Base-by-base conservation (phyloP, 1,284 basidiomycete species). In the Austropuccinia psidii region DNA sequence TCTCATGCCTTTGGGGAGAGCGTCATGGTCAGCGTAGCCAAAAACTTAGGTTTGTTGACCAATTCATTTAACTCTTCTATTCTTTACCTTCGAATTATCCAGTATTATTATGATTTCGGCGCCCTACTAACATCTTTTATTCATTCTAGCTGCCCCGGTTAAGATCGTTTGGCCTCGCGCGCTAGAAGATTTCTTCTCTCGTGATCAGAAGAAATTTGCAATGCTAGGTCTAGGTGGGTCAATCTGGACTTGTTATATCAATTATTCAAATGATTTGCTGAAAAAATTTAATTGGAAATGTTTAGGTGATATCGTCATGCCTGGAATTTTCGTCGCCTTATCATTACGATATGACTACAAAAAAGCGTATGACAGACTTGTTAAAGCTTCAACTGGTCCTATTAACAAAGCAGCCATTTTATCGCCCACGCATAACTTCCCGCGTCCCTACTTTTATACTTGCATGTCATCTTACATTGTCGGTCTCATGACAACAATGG, bases 271-370 rank as follows among this genome's bases (percentile, higher is more conserved):
- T 52, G 17, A 24, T 52, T 24, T 52, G 49, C 19, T 11, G 49
- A 9, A 9, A 52, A 5, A n/a, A n/a, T n/a, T n/a, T n/a, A n/a
- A n/a, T n/a, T n/a, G n/a, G n/a, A n/a, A n/a, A 21, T 24, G 17
- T 31, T 55, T 33, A 47, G 93, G 95, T 35, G 91, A 93, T 79
- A 87, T 95, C 72, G 91, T 95, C 29, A 85, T 93, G 45, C 91
- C 92, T 0, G 79, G 77, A n/a, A 85, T 89, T 74, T 91, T 98
- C 81, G 84, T 96, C 69, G 90, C 92, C 19, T 86, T 95, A 2
- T 91, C 89, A 3, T 85, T 98, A 37, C 89, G 94, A 57, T 95
- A 90, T 81, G 95, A 98, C 82, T 84, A 89, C 76, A 75, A 78
- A 19, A 76, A 82, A 84, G 58, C 70, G 15, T 73, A 73, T 43